A percentile compares a stretch with the other conserved stretches of the same genome.
Evolutionary conservation across 1,139 yeast genomes (phyloP).

Genomic region (Diutina sp.): DNA sequence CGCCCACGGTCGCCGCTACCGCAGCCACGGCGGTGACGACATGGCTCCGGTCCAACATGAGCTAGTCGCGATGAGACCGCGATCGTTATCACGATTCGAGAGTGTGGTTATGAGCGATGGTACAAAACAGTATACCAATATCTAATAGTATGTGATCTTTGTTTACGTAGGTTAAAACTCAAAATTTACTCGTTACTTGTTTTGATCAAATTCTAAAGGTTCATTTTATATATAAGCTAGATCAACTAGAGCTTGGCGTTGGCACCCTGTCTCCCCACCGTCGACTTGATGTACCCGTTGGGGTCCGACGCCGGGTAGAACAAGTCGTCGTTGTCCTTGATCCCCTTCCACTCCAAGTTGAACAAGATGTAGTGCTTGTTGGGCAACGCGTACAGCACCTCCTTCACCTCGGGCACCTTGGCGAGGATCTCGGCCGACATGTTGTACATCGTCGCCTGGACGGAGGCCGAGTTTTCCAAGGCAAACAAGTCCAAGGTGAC

Average conservation of each 20-base stretch:
- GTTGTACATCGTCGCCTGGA: constrained; percentile 93
- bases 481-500: constrained; percentile 73
- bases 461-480: constrained; percentile 75
- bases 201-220: too few relatives aligned
- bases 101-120: neutral
- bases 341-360: constrained; percentile 76
- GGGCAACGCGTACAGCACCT: constrained; percentile 67
- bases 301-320: constrained; percentile 90
- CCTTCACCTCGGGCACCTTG: constrained; percentile 39
- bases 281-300: constrained; percentile 78
- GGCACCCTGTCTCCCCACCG: constrained; percentile 49
- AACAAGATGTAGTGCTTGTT: constrained; percentile 81
- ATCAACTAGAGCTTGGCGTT: constrained; percentile 25
- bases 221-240: too few relatives aligned
- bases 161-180: too few relatives aligned
- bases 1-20: neutral
- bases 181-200: too few relatives aligned
- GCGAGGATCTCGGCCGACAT: constrained; percentile 67
- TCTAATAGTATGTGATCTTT: too few relatives aligned
- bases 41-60: neutral
- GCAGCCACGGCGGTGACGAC: neutral
- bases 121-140: neutral
- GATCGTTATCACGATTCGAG: neutral
- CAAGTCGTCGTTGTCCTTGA: constrained; percentile 65
- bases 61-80: neutral